phyloP scores from a whole-genome alignment of 345 rosid species.

The Heritiera littoralis region DNA sequence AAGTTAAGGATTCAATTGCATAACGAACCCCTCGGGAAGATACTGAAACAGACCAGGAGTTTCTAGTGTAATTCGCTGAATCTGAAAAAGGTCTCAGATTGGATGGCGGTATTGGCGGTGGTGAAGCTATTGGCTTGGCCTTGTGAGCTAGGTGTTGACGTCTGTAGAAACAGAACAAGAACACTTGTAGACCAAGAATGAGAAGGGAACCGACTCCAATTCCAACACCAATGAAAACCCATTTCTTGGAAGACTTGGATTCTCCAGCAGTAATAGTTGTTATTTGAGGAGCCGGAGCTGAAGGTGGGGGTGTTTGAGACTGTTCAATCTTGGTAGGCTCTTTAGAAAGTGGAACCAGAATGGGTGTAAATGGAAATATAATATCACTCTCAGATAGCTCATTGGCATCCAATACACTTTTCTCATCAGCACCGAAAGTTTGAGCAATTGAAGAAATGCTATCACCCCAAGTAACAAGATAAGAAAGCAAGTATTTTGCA shows the following conservation, averaged over 20 bases:
- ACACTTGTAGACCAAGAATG: constrained; percentile 32
- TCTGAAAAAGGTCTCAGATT: constrained; percentile 24
- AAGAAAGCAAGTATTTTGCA: constrained; percentile 55
- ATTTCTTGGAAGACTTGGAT: constrained; percentile 49
- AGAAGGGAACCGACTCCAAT: constrained; percentile 49
- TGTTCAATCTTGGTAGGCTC: constrained; percentile 40
- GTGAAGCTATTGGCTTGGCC: constrained; percentile 15
- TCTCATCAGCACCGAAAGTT: constrained; percentile 40
- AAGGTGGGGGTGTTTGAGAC: too few species aligned
- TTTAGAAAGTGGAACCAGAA: constrained; percentile 63
- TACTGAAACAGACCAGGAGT: constrained; percentile 43
- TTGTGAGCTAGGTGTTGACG: constrained; percentile 22
- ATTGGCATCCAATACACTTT: constrained; percentile 53
- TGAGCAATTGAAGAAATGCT: constrained; percentile 45
- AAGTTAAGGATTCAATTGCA: constrained; percentile 64
- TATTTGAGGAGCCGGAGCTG: constrained; percentile 29
- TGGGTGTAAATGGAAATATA: constrained; percentile 61
- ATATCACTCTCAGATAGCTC: constrained; percentile 21
- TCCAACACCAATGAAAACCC: constrained; percentile 63
- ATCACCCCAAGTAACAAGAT: constrained; percentile 49
- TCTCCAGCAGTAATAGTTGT: constrained; percentile 20
- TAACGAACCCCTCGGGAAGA: constrained; percentile 45
- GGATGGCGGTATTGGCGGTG: constrained; percentile 16
- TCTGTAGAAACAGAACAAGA: constrained; percentile 37
- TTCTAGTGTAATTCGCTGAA: constrained; percentile 36